Evolutionary conservation across 2,329 filamentous ascomycete genomes (phyloP).

Genomic region (Diaporthe sp.): DNA sequence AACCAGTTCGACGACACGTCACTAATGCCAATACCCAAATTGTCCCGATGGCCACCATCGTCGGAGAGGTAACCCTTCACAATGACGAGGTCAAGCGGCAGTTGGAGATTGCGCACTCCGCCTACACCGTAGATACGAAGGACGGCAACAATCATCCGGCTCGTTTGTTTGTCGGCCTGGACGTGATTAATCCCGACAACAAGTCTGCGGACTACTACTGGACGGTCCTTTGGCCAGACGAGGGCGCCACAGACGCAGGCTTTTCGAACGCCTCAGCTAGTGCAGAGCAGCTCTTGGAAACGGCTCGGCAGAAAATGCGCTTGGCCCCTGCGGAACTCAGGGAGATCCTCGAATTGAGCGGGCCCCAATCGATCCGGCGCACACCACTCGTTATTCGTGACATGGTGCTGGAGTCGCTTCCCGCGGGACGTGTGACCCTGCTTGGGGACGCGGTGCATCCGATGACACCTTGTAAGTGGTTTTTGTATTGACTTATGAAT

Average conservation of each 20-base stretch:
- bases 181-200: slow-evolving; percentile 42
- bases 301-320: slow-evolving; percentile 4
- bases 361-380: neutral
- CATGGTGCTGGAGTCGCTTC: slow-evolving; percentile 10
- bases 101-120: slow-evolving; percentile 47
- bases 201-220: slow-evolving; percentile 48
- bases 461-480: slow-evolving; percentile 20
- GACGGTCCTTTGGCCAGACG: slow-evolving; percentile 41
- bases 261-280: neutral
- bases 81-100: slow-evolving; percentile 47
- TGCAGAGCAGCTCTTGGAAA: slow-evolving; percentile 19
- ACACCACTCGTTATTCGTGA: neutral
- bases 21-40: slow-evolving; percentile 45
- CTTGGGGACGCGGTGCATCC: slow-evolving; percentile 20
- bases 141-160: slow-evolving; percentile 16
- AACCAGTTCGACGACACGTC: slow-evolving; percentile 50
- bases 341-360: slow-evolving; percentile 1
- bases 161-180: slow-evolving; percentile 45
- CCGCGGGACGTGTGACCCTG: slow-evolving; percentile 2
- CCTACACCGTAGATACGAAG: slow-evolving; percentile 39
- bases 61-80: slow-evolving; percentile 45
- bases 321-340: neutral
- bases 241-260: neutral
- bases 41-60: slow-evolving; percentile 43
- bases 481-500: neutral